Conservation (phyloP, 257 asterid genomes). For the Przewalskia tangutica region DNA sequence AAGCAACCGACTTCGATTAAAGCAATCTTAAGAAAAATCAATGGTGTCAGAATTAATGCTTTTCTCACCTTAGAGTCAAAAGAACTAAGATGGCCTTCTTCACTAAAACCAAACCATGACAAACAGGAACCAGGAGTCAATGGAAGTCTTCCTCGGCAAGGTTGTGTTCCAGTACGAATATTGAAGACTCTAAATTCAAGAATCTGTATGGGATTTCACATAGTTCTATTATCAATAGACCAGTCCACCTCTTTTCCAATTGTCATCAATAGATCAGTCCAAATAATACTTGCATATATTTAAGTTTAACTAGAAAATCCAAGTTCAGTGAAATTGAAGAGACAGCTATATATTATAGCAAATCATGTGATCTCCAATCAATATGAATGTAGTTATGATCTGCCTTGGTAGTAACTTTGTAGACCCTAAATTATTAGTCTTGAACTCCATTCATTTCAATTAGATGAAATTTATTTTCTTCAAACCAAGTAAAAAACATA, state of each 20-base stretch:
- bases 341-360: neutral
- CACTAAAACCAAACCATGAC: slow-evolving; percentile 91
- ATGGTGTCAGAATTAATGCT: neutral
- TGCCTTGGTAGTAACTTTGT: neutral
- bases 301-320: neutral
- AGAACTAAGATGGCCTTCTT: slow-evolving; percentile 84
- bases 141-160: slow-evolving; percentile 60
- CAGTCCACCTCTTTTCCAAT: neutral
- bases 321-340: neutral
- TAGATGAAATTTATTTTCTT: neutral
- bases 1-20: neutral
- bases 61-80: slow-evolving; percentile 81
- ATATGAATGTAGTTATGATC: neutral
- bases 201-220: slow-evolving; percentile 42
- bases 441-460: neutral
- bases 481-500: neutral
- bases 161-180: slow-evolving; percentile 39
- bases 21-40: neutral
- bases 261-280: neutral
- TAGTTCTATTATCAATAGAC: neutral
- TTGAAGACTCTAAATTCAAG: slow-evolving; percentile 76
- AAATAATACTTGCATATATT: neutral
- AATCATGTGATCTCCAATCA: neutral
- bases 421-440: neutral
- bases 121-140: slow-evolving; percentile 88